A percentile compares a stretch with the other conserved stretches of the same genome.
Evolutionary conservation across 768 basidiomycete genomes (phyloP).

Genomic region (Naganishia antarctica): DNA sequence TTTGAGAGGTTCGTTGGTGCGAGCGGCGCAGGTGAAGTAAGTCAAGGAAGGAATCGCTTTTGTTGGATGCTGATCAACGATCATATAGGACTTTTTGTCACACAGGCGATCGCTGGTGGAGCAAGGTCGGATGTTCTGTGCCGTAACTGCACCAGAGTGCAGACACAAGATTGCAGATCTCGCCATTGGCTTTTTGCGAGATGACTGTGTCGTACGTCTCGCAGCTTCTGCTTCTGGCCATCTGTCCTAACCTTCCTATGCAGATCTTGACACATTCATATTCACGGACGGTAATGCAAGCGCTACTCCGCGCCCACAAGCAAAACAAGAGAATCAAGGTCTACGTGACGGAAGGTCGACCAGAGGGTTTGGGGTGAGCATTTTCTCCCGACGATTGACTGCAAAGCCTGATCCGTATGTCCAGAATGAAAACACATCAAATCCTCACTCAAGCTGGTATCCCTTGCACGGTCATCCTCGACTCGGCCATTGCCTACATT

Average conservation of each 20-base stretch:
- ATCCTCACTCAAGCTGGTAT: constrained; percentile 81
- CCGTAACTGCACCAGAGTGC: constrained; percentile 70
- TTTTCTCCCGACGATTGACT: no score
- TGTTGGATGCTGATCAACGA: background rate
- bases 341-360: constrained; percentile 93
- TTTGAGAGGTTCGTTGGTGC: constrained; percentile 48
- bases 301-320: constrained; percentile 80
- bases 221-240: background rate
- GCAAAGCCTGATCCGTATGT: no score
- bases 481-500: constrained; percentile 92
- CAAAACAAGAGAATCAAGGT: constrained; percentile 86
- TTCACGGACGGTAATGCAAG: constrained; percentile 90
- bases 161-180: constrained; percentile 82
- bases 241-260: background rate
- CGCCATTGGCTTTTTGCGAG: constrained; percentile 86
- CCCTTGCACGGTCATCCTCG: constrained; percentile 87
- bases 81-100: constrained; percentile 69
- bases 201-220: constrained; percentile 63
- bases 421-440: constrained; percentile 84
- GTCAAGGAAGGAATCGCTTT: constrained; percentile 7
- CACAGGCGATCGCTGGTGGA: constrained; percentile 76
- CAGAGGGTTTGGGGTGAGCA: constrained; percentile 76
- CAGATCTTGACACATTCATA: constrained; percentile 96
- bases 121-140: constrained; percentile 72
- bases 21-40: constrained; percentile 41